A percentile compares a stretch with the other conserved stretches of the same genome.
Conservation (phyloP, 2,329 filamentous ascomycete species). For the Sclerotinia sclerotiorum region DNA sequence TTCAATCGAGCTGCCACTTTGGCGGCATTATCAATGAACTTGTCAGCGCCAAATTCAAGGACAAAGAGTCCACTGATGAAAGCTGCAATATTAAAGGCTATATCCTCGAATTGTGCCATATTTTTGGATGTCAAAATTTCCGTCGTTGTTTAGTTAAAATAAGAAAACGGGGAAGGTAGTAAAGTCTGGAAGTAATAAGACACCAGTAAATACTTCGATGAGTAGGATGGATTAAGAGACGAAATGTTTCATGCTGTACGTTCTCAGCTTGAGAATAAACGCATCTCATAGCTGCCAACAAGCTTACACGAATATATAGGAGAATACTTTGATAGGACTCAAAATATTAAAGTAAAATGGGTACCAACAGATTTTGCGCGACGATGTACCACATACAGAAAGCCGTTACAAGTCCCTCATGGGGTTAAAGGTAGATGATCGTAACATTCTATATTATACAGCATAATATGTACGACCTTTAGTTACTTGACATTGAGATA, state of each 20-base stretch:
- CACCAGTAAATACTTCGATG: neutral
- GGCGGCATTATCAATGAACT: constrained; percentile 53
- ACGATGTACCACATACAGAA: neutral
- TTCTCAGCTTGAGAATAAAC: neutral
- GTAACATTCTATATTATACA: constrained; percentile 1
- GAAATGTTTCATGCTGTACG: neutral
- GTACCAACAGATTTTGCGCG: neutral
- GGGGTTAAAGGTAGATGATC: neutral
- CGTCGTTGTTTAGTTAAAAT: too few species aligned
- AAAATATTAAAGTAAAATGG: neutral
- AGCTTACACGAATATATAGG: neutral
- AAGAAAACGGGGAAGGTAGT: neutral
- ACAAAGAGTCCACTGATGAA: constrained; percentile 50
- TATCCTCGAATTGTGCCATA: constrained; percentile 29
- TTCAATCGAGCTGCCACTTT: constrained; percentile 47
- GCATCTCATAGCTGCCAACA: too few species aligned
- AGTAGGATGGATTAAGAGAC: neutral
- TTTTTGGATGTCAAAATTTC: neutral
- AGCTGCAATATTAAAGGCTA: constrained; percentile 44
- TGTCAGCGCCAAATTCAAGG: constrained; percentile 53
- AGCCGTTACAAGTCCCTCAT: neutral
- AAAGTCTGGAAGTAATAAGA: neutral
- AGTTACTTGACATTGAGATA: neutral
- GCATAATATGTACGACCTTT: neutral
- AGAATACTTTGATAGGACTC: neutral